Base-by-base conservation (phyloP, 176 grass and related monocot species). In the Rhynchospora pubera region DNA sequence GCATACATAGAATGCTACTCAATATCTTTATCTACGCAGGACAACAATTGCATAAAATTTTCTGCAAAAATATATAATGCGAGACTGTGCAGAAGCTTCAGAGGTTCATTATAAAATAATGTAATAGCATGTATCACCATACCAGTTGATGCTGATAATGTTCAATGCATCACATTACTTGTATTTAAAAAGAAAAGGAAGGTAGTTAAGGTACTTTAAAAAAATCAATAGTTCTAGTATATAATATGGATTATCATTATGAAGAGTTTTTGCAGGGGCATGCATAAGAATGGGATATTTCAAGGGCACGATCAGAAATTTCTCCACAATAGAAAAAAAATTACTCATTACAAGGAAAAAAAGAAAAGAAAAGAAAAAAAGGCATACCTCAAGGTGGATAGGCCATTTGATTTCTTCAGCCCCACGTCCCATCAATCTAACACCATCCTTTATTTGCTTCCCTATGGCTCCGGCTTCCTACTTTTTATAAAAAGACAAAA, bases 351-450 rank as follows among this genome's bases (percentile, higher is more conserved):
- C 71, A 85, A 76, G 9, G 24, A 81, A 73, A 89, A n/a, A 77
- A 53, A 68, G 63, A 84, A 62, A 61, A 82, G 64, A 0, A 84
- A 0, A n/a, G n/a, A 84, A 76, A 15, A 6, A 66, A 45, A 26
- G 34, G 34, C 71, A 86, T 84, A 84, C 94, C 90, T 97, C 95
- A 34, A 97, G 87, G 77, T 97, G 95, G 84, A 94, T 91, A 4
- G 90, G 95, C 95, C 95, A 94, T 91, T 97, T 97, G 45, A 97
- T 94, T 83, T 97, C 88, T 89, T 97, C 95, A 55, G 90, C 89
- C 80, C 90, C 95, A 65, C 90, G 92, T 2, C 92, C 90, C 95
- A 97, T 97, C 82, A 97, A 89, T 39, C 92, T 91, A 83, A 97
- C 93, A 57, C 95, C 95, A 83, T 97, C 95, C 75, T 97, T 87